These are phyloP conservation scores for Salix dunnii DNA, from an alignment of 345 rosid species.

Conservation along the genomic window DNA sequence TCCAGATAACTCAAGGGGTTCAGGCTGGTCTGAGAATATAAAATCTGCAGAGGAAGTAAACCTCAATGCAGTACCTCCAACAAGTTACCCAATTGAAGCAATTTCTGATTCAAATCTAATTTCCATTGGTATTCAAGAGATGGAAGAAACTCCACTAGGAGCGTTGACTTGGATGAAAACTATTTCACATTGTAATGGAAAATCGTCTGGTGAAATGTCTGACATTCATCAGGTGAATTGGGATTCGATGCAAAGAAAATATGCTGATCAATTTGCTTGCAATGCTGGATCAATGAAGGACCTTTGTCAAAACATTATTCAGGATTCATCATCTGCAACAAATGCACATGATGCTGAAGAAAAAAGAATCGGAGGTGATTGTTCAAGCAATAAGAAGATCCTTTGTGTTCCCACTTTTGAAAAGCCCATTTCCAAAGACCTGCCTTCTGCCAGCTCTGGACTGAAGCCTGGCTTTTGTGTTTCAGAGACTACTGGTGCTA, in stretches of 20 bases:
- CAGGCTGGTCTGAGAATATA: constrained; percentile 24
- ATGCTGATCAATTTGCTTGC: constrained; percentile 24
- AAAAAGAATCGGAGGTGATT: constrained; percentile 25
- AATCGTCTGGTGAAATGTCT: constrained; percentile 30
- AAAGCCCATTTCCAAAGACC: constrained; percentile 29
- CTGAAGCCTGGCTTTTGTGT: constrained; percentile 6
- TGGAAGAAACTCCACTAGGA: constrained; percentile 18
- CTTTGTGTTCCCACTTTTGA: constrained; percentile 37
- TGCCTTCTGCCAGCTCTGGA: constrained; percentile 16
- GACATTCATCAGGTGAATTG: constrained; percentile 35
- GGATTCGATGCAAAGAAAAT: constrained; percentile 24
- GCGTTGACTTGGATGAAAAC: constrained; percentile 50
- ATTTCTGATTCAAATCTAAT: constrained; percentile 8
- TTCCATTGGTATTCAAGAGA: constrained; percentile 12
- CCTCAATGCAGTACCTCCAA: constrained; percentile 25
- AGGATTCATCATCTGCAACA: constrained; percentile 35
- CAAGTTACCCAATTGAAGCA: constrained; percentile 16
- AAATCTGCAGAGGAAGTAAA: constrained; percentile 38
- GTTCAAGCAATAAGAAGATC: constrained; percentile 32
- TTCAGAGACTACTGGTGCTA: constrained; percentile 14
- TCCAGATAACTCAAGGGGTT: constrained; percentile 3
- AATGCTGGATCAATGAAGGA: constrained; percentile 31
- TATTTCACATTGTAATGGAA: constrained; percentile 22
- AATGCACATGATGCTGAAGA: constrained; percentile 30
- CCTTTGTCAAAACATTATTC: constrained; percentile 24